Percentiles rank a stretch among this genome's conserved stretches.
phyloP scores from a whole-genome alignment of 129 eudicot species.

The Mikania micrantha region DNA sequence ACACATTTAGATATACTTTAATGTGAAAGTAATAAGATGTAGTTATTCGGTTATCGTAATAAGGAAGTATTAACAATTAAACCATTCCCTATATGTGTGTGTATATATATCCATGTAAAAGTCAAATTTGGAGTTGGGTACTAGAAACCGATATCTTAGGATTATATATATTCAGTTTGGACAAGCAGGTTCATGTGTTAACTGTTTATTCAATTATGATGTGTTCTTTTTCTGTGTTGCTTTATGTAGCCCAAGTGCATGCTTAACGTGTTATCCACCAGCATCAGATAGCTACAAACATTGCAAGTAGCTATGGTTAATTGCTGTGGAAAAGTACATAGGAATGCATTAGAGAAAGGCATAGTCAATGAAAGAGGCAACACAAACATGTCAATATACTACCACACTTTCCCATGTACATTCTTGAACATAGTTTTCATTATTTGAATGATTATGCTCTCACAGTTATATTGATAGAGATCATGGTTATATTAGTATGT shows the following conservation, averaged over 20 bases:
- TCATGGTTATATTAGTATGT: too few relatives aligned
- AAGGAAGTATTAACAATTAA: too few relatives aligned
- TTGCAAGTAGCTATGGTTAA: neutral
- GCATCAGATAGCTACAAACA: neutral
- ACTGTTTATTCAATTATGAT: neutral
- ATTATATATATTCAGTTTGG: neutral
- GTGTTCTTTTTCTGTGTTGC: neutral
- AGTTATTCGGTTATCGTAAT: too few relatives aligned
- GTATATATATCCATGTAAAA: too few relatives aligned
- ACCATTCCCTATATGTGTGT: too few relatives aligned
- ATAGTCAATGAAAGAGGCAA: neutral
- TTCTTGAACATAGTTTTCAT: neutral
- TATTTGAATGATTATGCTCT: slow-evolving; percentile 5
- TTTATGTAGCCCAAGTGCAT: neutral
- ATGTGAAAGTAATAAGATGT: too few relatives aligned
- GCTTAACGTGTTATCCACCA: neutral
- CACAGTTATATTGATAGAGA: too few relatives aligned
- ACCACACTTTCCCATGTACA: neutral
- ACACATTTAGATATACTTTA: too few relatives aligned
- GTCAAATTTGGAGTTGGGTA: neutral
- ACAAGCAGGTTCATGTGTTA: neutral
- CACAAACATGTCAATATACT: neutral
- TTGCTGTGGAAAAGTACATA: too few relatives aligned
- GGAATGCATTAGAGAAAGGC: neutral
- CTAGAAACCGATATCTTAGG: neutral